Conservation (phyloP, 148 eudicot species). For the Mesembryanthemum crystallinum region DNA sequence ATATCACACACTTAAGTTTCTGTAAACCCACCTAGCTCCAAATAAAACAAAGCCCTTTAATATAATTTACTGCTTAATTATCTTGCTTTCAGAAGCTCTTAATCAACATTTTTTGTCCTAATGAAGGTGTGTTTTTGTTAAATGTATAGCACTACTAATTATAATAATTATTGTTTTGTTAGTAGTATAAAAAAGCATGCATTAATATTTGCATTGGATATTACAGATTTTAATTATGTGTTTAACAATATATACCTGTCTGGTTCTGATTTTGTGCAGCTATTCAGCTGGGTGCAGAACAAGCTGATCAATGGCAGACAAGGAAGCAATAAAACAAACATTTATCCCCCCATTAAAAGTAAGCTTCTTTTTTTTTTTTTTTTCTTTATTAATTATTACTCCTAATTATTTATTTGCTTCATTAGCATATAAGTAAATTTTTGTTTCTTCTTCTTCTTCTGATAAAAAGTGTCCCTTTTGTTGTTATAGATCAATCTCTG, state of each 20-base stretch:
- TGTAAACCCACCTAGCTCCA: slow-evolving; percentile 17
- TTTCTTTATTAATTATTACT: background rate
- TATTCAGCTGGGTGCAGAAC: slow-evolving; percentile 63
- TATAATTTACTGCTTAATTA: background rate
- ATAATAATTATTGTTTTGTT: no score
- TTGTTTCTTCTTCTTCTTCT: background rate
- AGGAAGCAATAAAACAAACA: slow-evolving; percentile 26
- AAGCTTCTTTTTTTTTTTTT: background rate
- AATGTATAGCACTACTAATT: background rate
- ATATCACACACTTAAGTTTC: slow-evolving; percentile 11
- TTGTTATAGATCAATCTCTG: slow-evolving; percentile 27
- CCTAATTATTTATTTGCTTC: background rate
- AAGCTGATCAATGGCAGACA: slow-evolving; percentile 44
- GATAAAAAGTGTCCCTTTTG: background rate
- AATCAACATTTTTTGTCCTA: background rate
- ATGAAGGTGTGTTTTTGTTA: slow-evolving; percentile 36
- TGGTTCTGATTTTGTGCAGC: slow-evolving; percentile 31
- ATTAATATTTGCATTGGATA: background rate
- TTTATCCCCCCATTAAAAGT: slow-evolving; percentile 19
- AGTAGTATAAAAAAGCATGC: no score
- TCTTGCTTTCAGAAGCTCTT: background rate
- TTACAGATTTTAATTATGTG: no score
- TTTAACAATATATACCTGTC: no score
- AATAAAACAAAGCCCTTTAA: background rate
- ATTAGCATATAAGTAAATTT: no score